Base-by-base conservation (phyloP, 75 land plant species). In the Isoetes taiwanensis region DNA sequence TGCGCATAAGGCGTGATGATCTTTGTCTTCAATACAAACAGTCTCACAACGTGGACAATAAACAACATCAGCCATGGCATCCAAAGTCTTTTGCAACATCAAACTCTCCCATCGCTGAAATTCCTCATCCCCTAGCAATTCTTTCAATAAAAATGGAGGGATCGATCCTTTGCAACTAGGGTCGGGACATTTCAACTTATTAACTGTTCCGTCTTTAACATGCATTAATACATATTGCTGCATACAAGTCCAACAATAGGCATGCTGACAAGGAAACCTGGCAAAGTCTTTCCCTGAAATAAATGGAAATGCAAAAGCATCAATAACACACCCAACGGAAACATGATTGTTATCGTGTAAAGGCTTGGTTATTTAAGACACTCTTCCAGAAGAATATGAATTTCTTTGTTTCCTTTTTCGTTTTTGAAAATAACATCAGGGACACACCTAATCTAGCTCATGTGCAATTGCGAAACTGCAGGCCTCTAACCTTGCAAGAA, bases 21-120 rank as follows among this genome's bases (percentile, higher is more conserved):
- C 93, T 34, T 68, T 69, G 57, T 90, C 96, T 62, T 82, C 93
- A 54, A 90, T 72, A 62, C 94, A 83, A 8, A 67, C 61, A 3
- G 73, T 75, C 43, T 72, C 81, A 65, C 96, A 90, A 59, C 94
- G 72, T 23, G 94, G 94, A 55, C 97, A 90, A 37, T 90, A 86
- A 2, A 73, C 74, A 5, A 90, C 63, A 65, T 90, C 97, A 11
- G 65, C 41, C 97, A 90, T 90, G 28, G 84, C 76, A 19, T 82
- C 94, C 28, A 90, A 76, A 26, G 97, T 76, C 59, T 76, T 86
- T 48, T 83, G 82, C 40, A 90, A 61, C 56, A 76, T 52, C 39
- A 90, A 63, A 1, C 82, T 62, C 52, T 90, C 97, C 97, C 97
- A 90, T 5, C 82, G 69, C 41, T 82, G 73, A 70, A 62, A 90